Conservation (phyloP, 129 eudicot species). For the Pseudognaphalium luteoalbum region DNA sequence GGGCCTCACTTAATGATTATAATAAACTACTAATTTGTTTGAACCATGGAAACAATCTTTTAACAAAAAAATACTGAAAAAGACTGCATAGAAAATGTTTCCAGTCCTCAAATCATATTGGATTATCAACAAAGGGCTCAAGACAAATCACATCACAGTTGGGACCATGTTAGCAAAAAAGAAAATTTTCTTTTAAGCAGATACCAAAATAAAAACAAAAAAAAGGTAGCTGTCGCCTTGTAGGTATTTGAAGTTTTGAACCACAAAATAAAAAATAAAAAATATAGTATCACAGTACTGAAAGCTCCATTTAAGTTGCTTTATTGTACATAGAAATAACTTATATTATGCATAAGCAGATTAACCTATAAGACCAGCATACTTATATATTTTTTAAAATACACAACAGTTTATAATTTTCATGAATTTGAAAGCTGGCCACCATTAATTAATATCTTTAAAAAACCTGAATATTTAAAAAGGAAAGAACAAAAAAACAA, state of each 20-base stretch:
- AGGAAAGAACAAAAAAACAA: constrained; percentile 1
- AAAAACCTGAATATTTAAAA: not conserved
- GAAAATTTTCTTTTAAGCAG: not conserved
- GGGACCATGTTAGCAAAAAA: not conserved
- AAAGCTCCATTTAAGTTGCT: constrained; percentile 25
- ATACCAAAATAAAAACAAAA: constrained; percentile 3
- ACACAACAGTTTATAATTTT: not conserved
- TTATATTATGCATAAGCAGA: constrained; percentile 13
- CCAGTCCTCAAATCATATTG: not conserved
- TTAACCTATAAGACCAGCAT: not conserved
- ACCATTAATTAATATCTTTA: not conserved
- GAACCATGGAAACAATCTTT: not conserved
- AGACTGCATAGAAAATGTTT: constrained; percentile 4
- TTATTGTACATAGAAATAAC: constrained; percentile 12
- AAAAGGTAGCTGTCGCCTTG: constrained; percentile 5
- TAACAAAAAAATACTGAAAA: constrained; percentile 1
- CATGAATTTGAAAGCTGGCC: constrained; percentile 1
- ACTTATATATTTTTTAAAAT: not conserved
- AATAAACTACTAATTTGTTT: not conserved
- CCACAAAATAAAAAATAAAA: not conserved
- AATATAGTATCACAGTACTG: not conserved
- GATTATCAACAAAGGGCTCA: not conserved
- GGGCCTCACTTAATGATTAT: constrained; percentile 1
- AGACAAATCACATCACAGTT: not conserved
- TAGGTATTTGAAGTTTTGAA: not conserved